Conservation (phyloP, 2,329 filamentous ascomycete genomes). For the Aspergillus niger region DNA sequence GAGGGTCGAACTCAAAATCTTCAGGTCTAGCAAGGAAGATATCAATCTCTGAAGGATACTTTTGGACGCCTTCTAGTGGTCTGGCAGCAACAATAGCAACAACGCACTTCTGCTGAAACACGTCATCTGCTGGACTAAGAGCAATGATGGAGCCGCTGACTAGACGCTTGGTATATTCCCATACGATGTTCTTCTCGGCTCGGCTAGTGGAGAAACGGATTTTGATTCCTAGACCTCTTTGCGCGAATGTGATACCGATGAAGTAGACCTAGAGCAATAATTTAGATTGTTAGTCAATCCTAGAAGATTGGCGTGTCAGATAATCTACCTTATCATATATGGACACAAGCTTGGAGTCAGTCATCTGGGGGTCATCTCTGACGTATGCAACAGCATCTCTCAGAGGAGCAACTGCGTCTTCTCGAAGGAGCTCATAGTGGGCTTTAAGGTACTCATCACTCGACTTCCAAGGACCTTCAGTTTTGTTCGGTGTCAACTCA, state of each 20-base stretch:
- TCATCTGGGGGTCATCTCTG: constrained; percentile 54
- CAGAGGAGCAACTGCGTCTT: constrained; percentile 71
- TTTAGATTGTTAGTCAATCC: not conserved
- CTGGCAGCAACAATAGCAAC: constrained; percentile 74
- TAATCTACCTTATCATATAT: constrained; percentile 68
- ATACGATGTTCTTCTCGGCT: constrained; percentile 67
- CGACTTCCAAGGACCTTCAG: constrained; percentile 59
- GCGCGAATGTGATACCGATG: constrained; percentile 64
- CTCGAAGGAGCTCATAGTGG: constrained; percentile 74
- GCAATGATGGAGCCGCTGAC: constrained; percentile 58
- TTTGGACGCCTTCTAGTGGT: constrained; percentile 62
- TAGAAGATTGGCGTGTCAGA: not conserved
- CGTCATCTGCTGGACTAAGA: constrained; percentile 56
- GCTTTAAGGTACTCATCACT: constrained; percentile 68
- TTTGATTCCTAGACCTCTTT: constrained; percentile 64
- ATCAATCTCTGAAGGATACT: constrained; percentile 71
- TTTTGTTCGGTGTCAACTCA: constrained; percentile 55
- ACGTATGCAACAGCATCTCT: constrained; percentile 66
- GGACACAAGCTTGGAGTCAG: constrained; percentile 60
- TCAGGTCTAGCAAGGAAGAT: constrained; percentile 66
- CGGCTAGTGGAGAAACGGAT: constrained; percentile 70
- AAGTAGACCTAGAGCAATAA: constrained; percentile 60
- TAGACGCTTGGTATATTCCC: constrained; percentile 63
- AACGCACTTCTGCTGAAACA: constrained; percentile 66
- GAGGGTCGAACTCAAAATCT: constrained; percentile 69